Evolutionary conservation across 1,284 basidiomycete species (phyloP), one percentile per base, ranked within the genome.

Genomic region (Ganoderma lingzhi): DNA sequence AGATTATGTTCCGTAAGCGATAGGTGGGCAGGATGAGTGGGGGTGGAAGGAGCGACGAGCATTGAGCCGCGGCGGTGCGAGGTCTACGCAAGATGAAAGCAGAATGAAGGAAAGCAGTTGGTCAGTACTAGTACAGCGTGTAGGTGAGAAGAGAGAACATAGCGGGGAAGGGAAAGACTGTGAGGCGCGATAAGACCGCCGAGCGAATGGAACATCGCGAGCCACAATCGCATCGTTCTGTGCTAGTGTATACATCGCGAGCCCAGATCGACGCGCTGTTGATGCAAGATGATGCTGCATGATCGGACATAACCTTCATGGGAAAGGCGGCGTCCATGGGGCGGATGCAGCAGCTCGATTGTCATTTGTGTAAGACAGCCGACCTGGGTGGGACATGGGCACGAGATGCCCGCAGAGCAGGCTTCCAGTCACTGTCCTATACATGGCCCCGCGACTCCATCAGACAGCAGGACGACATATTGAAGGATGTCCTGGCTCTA

Each of bases 41-140:
- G 56, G 68, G 51, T 63, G 42, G 64, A 71, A 68, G 72, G 70
- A 69, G 70, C 64, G 69, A 51, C 70, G 48, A 70, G 64, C 66
- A 65, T 71, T 6, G 68, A 37, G 53, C 68, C 63, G 44, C 60
- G 58, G 53, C 66, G 60, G 12, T 66, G 56, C 19, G 70, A 48
- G 41, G 65, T 41, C 65, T 68, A 45, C 12, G 35, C 8, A 6
- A 61, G 6, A 41, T 61, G 14, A 30, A n/a, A 30, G 28, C 14
- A 30, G 30, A 64, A 28, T n/a, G 44, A 32, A 41, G 37, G 45
- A 42, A 30, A n/a, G 14, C 3, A 65, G 45, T 35, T 17, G 12
- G 63, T 69, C 44, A 71, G 62, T 63, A 64, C 37, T 39, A 30
- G 32, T 59, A 65, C 42, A 65, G 51, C 32, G 32, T 30, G 45